Base-by-base conservation (phyloP, 192 early-diverging fungal genomes). In the Geranomyces michiganensis region DNA sequence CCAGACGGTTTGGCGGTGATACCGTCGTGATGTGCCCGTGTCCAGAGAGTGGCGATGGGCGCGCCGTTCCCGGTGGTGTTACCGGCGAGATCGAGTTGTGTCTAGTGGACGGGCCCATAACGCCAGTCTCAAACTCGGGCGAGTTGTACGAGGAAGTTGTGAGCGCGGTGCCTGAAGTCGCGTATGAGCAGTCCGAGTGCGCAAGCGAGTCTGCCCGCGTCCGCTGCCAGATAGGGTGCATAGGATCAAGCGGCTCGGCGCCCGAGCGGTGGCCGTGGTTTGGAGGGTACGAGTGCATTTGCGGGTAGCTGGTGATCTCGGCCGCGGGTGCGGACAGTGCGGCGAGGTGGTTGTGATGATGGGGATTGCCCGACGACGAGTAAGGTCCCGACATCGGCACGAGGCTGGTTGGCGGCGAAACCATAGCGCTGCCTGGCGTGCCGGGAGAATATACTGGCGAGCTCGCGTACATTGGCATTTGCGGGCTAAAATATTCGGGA, bases 101-200 rank as follows among this genome's bases (percentile, higher is more conserved):
- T 6, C 48, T 15, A 19, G 22, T 22, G 30, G 56, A n/a, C 15
- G 8, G 24, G 3, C 31, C 36, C 60, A 55, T 65, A 0, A 61
- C 47, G 21, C 22, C n/a, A 17, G 27, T 21, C 6, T 72, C 61
- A 55, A 72, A 72, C 33, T 72, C 70, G 29, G 64, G 45, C 44
- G 70, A 72, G 51, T 72, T 64, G 46, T 72, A 72, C 14, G 70
- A 72, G 13, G 70, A 72, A 17, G 70, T 61, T 24, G 70, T 72
- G 27, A 59, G 30, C 15, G 21, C 49, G 1, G 70, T 72, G 17
- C 32, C 49, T 8, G 26, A 48, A 5, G 70, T 72, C 8, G 70
- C 64, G 62, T 53, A 72, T 12, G 70, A 72, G 12, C 32, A 44
- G 45, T 72, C 70, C 14, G 61, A 64, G 26, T 72, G 36, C 0